A percentile compares a stretch with the other conserved stretches of the same genome.
phyloP scores from a whole-genome alignment of 768 basidiomycete genomes.

The Lactifluus hygrophoroides region DNA sequence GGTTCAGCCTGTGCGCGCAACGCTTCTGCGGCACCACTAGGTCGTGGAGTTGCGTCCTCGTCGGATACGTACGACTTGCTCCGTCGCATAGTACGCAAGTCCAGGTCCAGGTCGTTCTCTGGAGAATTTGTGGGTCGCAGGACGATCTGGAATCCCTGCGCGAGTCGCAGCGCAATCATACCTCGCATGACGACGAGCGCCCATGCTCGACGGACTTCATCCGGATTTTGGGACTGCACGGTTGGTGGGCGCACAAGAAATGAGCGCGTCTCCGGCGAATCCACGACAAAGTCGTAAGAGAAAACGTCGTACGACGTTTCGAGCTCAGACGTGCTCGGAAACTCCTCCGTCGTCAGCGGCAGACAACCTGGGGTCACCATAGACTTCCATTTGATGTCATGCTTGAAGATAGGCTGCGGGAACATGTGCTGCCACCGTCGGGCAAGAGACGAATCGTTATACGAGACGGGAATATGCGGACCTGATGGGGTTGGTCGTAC shows the following conservation, averaged over 20 bases:
- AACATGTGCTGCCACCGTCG: slow-evolving; percentile 86
- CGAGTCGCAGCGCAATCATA: slow-evolving; percentile 86
- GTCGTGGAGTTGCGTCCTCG: slow-evolving; percentile 44
- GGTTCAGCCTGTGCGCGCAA: slow-evolving; percentile 53
- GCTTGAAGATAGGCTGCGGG: slow-evolving; percentile 61
- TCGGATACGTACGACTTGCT: slow-evolving; percentile 52
- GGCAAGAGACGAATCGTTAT: slow-evolving; percentile 65
- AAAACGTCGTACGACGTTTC: slow-evolving; percentile 72
- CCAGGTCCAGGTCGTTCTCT: slow-evolving; percentile 27
- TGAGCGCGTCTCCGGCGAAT: slow-evolving; percentile 75
- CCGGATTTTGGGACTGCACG: slow-evolving; percentile 36
- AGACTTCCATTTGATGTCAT: slow-evolving; percentile 88
- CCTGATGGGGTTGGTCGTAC: slow-evolving; percentile 59
- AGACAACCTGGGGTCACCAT: slow-evolving; percentile 80
- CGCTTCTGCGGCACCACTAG: slow-evolving; percentile 57
- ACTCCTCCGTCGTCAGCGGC: slow-evolving; percentile 84
- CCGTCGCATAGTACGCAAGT: slow-evolving; percentile 33
- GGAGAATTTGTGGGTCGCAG: slow-evolving; percentile 36
- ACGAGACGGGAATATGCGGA: slow-evolving; percentile 46
- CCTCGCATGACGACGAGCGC: slow-evolving; percentile 80
- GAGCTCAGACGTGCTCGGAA: slow-evolving; percentile 68
- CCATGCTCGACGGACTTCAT: slow-evolving; percentile 60
- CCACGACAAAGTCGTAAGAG: slow-evolving; percentile 83
- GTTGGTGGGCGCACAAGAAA: slow-evolving; percentile 71
- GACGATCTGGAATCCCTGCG: slow-evolving; percentile 94